Conservation (phyloP, 2,329 filamentous ascomycete species). For the Aphanocladium album region DNA sequence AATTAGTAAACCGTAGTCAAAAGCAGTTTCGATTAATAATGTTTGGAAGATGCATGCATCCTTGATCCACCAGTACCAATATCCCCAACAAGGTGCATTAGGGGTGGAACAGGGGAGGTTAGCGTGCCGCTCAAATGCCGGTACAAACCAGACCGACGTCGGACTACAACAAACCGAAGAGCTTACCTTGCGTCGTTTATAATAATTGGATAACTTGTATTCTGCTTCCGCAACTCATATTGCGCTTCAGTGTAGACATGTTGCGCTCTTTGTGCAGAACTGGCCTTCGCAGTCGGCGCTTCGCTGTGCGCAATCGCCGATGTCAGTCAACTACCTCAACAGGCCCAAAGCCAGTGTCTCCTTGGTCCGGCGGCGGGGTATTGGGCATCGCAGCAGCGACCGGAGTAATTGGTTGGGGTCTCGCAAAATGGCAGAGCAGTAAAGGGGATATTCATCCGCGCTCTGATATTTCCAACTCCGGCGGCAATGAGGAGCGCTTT, state of each 20-base stretch:
- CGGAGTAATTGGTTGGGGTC: conserved; percentile 37
- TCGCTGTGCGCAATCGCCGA: neutral
- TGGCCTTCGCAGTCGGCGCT: neutral
- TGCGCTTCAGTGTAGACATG: neutral
- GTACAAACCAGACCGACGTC: conserved; percentile 1
- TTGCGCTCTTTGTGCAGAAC: neutral
- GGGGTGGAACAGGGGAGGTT: conserved; percentile 1
- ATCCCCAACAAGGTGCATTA: neutral
- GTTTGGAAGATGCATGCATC: too few species aligned
- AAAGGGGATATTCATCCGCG: conserved; percentile 2
- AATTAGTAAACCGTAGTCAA: too few species aligned
- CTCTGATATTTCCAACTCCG: conserved; percentile 13
- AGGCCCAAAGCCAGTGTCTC: neutral
- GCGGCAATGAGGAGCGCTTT: conserved; percentile 28
- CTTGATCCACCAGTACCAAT: neutral
- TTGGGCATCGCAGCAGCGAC: conserved; percentile 35
- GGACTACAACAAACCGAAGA: neutral
- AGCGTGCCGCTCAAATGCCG: neutral
- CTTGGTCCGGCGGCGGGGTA: conserved; percentile 29
- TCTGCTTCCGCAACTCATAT: neutral
- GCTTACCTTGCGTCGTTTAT: neutral
- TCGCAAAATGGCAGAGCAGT: conserved; percentile 26
- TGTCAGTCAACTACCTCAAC: neutral
- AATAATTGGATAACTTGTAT: neutral
- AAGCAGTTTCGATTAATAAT: too few species aligned